Percentiles rank a stretch among this genome's conserved stretches.
Evolutionary conservation across 2,329 filamentous ascomycete genomes (phyloP).

Genomic region (Aspergillus intermedius): DNA sequence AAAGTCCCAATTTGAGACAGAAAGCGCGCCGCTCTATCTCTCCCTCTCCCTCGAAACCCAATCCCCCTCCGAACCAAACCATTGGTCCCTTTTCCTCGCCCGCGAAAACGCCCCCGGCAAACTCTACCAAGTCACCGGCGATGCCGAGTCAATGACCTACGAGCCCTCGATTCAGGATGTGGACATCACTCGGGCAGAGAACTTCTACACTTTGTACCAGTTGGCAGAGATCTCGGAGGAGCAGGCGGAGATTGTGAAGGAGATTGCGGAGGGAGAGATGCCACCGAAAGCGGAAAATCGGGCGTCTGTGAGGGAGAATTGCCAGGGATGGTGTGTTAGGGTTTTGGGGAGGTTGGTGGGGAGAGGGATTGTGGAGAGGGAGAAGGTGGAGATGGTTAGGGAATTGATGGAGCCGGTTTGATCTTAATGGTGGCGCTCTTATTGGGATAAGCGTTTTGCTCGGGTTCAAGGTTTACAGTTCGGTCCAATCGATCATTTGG

Average conservation of each 20-base stretch:
- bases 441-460: no score
- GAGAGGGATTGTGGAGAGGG: not conserved
- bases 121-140: constrained; percentile 18
- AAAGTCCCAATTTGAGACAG: not conserved
- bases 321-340: not conserved
- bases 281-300: not conserved
- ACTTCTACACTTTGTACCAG: not conserved
- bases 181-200: not conserved
- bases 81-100: constrained; percentile 20
- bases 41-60: constrained; percentile 17
- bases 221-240: not conserved
- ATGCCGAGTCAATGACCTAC: not conserved
- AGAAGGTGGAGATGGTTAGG: not conserved
- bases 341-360: not conserved
- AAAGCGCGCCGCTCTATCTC: constrained; percentile 5
- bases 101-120: constrained; percentile 16
- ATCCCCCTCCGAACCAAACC: constrained; percentile 12
- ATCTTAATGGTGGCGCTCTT: not conserved
- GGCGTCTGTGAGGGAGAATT: not conserved
- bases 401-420: not conserved
- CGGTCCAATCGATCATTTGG: no score
- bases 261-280: not conserved
- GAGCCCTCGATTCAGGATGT: not conserved
- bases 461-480: no score
- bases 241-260: not conserved